Base-by-base conservation (phyloP, 2,329 filamentous ascomycete genomes). In the Penicillium sp. region DNA sequence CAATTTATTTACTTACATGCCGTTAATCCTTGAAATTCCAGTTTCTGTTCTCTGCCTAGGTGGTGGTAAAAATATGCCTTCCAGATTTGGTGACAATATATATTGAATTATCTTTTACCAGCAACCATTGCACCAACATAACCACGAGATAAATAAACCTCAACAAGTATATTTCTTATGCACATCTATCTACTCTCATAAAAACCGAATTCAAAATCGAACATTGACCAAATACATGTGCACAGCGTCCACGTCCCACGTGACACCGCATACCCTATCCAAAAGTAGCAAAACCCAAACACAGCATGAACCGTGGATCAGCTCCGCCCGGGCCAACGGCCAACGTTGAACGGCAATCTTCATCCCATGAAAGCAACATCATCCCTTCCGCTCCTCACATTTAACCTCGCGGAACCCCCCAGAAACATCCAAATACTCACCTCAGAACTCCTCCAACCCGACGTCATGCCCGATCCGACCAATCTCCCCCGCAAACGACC, bases 201-300 rank as follows among this genome's bases (percentile, higher is more conserved):
- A 31, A 4, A 6, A 5, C 23, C 23, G n/a, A 25, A 25, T 25
- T n/a, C n/a, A n/a, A 31, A 31, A 15, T 31, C 12, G 15, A 15
- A 31, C 29, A 31, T 15, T 31, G 29, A 31, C 12, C 29, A 31
- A 31, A 5, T 12, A 31, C 7, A 9, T 29, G 11, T 37, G 33
- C n/a, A 37, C 3, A n/a, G 6, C 15, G 3, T n/a, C 33, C 7
- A 48, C 41, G 41, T 31, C 31, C 37, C 62, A 64, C 63, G 61
- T 64, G 55, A 65, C 15, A 22, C 0, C 20, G 8, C 23, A 41
- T 43, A 57, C 56, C 57, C 60, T 63, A 59, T 55, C 63, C 60
- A 56, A 59, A 67, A 67, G 42, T 46, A 48, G 64, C 55, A 64
- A 67, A 66, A 67, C 27, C 51, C 49, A 65, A 67, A 66, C 53